Percentiles rank a stretch among this genome's conserved stretches.
Evolutionary conservation across 139 green algal genomes (phyloP).

Genomic region (Bryopsis sp.): DNA sequence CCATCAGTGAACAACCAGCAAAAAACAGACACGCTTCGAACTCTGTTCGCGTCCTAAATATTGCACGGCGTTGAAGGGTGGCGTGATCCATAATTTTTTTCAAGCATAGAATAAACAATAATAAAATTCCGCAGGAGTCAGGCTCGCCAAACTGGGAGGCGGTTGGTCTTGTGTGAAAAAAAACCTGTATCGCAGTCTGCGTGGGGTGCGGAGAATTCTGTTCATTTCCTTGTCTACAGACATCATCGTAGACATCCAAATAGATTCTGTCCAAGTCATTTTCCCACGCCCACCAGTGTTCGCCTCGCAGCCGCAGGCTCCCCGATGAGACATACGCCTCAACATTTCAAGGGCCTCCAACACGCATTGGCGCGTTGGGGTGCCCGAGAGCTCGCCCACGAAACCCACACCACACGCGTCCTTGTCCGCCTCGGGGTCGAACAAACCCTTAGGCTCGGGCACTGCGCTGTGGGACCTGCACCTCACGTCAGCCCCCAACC

Average conservation of each 20-base stretch:
- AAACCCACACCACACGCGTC: conserved; percentile 89
- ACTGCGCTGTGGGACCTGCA: conserved; percentile 25
- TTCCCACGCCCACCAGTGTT: conserved; percentile 90
- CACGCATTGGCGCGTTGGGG: conserved; percentile 57
- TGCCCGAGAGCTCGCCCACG: conserved; percentile 75
- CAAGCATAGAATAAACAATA: too few relatives aligned
- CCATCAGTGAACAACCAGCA: not conserved
- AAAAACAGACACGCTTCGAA: too few relatives aligned
- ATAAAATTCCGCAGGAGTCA: too few relatives aligned
- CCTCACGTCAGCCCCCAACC: not conserved
- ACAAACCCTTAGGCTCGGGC: conserved; percentile 28
- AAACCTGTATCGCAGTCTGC: too few relatives aligned
- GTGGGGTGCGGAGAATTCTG: too few relatives aligned
- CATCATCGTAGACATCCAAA: not conserved
- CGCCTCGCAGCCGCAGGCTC: conserved; percentile 87
- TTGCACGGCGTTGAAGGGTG: too few relatives aligned
- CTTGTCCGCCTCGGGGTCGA: conserved; percentile 53
- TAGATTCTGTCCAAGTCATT: too few relatives aligned
- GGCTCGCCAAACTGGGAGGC: too few relatives aligned
- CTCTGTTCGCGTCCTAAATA: too few relatives aligned
- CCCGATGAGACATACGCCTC: conserved; percentile 73
- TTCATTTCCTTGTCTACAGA: too few relatives aligned
- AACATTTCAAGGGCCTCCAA: conserved; percentile 86
- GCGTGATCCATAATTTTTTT: too few relatives aligned
- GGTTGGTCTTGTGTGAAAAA: too few relatives aligned